These are phyloP conservation scores for Crataegus laevigata DNA, from an alignment of 306 rosid species.

Conservation along the genomic window DNA sequence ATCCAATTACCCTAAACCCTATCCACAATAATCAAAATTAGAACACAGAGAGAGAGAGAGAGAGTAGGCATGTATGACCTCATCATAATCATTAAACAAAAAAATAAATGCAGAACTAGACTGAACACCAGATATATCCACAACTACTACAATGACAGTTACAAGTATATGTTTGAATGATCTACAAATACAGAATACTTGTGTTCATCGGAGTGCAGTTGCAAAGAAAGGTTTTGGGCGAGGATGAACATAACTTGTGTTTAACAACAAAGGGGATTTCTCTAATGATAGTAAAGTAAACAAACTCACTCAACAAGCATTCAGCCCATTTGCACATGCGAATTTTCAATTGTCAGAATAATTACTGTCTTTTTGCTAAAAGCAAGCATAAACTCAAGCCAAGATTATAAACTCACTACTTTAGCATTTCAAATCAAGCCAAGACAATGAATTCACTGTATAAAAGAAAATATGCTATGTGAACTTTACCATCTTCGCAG, in stretches of 20 bases:
- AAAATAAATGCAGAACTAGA: not conserved
- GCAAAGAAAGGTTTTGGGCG: not conserved
- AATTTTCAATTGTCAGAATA: not conserved
- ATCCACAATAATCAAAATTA: not conserved
- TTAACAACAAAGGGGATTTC: not conserved
- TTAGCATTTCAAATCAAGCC: not conserved
- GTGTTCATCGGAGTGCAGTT: not conserved
- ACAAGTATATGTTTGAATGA: not conserved
- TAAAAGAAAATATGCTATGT: not conserved
- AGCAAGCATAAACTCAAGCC: not conserved
- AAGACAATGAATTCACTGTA: not conserved
- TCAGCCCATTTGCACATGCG: not conserved
- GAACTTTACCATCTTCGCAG: conserved; percentile 60
- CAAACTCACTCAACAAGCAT: not conserved
- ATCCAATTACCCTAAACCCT: not conserved
- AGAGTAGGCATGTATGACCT: not conserved
- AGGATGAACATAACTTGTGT: not conserved
- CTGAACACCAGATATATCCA: not conserved
- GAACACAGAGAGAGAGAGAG: not conserved
- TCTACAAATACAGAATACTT: not conserved
- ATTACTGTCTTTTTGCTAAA: not conserved
- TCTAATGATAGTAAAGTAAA: not conserved
- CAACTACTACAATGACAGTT: not conserved
- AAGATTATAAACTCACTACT: not conserved
- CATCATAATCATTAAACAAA: not conserved